These are phyloP conservation scores for Spiromastix sp. DNA, from an alignment of 2,329 filamentous ascomycete genomes.

Conservation along the genomic window DNA sequence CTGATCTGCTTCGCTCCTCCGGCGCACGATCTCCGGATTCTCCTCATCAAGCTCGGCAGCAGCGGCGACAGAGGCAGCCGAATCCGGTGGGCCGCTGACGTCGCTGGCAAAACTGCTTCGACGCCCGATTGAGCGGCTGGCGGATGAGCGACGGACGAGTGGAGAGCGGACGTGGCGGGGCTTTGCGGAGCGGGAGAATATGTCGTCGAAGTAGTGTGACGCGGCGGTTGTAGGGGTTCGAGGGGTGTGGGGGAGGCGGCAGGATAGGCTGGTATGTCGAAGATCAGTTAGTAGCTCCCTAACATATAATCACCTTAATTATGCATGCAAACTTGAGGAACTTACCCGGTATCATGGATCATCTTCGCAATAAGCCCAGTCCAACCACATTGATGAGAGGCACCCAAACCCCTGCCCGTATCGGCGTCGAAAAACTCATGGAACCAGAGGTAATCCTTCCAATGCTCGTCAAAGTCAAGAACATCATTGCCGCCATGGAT, in stretches of 20 bases:
- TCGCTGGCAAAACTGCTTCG: slow-evolving; percentile 69
- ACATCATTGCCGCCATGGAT: slow-evolving; percentile 77
- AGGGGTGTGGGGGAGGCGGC: slow-evolving; percentile 85
- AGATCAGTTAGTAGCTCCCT: slow-evolving; percentile 30
- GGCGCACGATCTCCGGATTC: slow-evolving; percentile 9
- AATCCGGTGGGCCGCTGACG: no score
- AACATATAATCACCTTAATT: no score
- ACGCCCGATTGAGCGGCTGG: slow-evolving; percentile 70
- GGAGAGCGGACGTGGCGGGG: slow-evolving; percentile 36
- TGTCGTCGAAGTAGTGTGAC: slow-evolving; percentile 91
- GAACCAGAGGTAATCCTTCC: slow-evolving; percentile 92
- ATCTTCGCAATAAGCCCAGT: slow-evolving; percentile 90
- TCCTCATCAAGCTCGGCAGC: no score
- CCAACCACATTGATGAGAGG: slow-evolving; percentile 94
- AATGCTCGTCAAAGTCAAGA: slow-evolving; percentile 83
- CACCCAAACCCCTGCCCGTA: slow-evolving; percentile 75
- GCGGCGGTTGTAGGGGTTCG: slow-evolving; percentile 75
- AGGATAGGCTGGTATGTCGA: slow-evolving; percentile 54
- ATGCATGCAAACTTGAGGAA: slow-evolving; percentile 9
- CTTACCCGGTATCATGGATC: slow-evolving; percentile 95
- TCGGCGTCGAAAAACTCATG: slow-evolving; percentile 97
- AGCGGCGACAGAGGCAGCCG: no score
- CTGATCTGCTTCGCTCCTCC: slow-evolving; percentile 45
- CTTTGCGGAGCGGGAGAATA: slow-evolving; percentile 51
- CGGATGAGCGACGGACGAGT: slow-evolving; percentile 65